Conservation (phyloP, 2,329 filamentous ascomycete genomes). For the Aureobasidium namibiae region DNA sequence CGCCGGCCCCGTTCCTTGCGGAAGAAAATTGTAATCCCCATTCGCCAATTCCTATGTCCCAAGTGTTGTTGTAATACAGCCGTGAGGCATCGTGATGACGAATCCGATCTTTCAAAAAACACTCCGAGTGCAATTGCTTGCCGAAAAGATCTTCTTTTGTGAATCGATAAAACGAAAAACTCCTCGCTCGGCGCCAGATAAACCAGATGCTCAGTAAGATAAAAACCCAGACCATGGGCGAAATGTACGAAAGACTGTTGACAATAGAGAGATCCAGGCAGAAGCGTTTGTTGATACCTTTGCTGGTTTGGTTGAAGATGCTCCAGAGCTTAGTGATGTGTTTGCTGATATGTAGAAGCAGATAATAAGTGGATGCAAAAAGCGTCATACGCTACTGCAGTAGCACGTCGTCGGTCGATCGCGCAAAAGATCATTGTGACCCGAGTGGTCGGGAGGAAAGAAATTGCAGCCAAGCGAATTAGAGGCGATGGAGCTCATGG, state of each 20-base stretch:
- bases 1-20: conserved; percentile 3
- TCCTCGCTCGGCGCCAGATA: conserved; percentile 10
- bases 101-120: neutral
- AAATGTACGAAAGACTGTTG: neutral
- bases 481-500: neutral
- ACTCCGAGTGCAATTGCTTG: neutral
- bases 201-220: neutral
- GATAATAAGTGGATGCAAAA: neutral
- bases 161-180: neutral
- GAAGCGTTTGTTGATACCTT: neutral
- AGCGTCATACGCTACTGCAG: neutral
- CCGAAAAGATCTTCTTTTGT: neutral
- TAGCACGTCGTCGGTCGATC: neutral
- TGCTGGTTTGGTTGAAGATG: neutral
- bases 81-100: neutral
- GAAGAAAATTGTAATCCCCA: conserved; percentile 1
- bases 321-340: neutral
- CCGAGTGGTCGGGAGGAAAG: neutral
- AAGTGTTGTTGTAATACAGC: conserved; percentile 4
- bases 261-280: neutral
- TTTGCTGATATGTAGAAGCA: neutral
- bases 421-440: neutral
- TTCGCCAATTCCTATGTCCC: neutral
- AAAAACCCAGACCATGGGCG: neutral
- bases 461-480: conserved; percentile 1